Percentiles rank a stretch among this genome's conserved stretches.
These are phyloP conservation scores for Neurospora sp. DNA, from an alignment of 2,329 filamentous ascomycete genomes.

Conservation along the genomic window DNA sequence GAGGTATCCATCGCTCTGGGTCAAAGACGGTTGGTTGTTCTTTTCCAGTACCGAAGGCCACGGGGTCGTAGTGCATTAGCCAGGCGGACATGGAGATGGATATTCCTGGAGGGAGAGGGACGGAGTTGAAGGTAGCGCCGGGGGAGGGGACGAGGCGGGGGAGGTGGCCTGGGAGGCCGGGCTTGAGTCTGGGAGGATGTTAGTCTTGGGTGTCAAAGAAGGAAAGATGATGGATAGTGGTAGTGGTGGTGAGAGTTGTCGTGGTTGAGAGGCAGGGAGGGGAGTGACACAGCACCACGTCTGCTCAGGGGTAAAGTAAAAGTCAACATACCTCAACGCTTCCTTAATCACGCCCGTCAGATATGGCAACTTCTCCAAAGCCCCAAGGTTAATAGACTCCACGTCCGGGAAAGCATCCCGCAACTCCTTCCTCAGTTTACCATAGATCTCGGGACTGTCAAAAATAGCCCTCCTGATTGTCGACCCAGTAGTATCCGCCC, in stretches of 20 bases:
- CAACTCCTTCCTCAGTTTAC: conserved; percentile 17
- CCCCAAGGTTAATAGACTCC: conserved; percentile 17
- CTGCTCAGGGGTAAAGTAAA: neutral
- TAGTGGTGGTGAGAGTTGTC: neutral
- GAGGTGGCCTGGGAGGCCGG: conserved; percentile 18
- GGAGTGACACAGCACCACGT: neutral
- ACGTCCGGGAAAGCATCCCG: conserved; percentile 21
- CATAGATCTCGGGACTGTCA: neutral
- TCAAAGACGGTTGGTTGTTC: conserved; percentile 23
- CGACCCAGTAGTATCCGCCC: conserved; percentile 4
- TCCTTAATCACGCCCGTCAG: conserved; percentile 26
- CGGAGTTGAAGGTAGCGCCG: conserved; percentile 22
- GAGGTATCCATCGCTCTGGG: conserved; percentile 24
- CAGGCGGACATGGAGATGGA: conserved; percentile 25
- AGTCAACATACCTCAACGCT: conserved; percentile 20
- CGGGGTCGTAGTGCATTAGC: conserved; percentile 22
- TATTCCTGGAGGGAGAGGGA: conserved; percentile 22
- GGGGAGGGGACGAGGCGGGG: conserved; percentile 23
- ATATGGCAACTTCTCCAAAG: conserved; percentile 26
- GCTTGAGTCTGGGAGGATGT: conserved; percentile 3
- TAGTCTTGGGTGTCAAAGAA: neutral
- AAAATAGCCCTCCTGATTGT: conserved; percentile 3
- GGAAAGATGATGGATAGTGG: neutral
- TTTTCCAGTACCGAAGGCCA: conserved; percentile 18
- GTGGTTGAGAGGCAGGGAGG: neutral